These are phyloP conservation scores for Diversispora epigaea DNA, from an alignment of 192 early-diverging fungal species.

Conservation along the genomic window DNA sequence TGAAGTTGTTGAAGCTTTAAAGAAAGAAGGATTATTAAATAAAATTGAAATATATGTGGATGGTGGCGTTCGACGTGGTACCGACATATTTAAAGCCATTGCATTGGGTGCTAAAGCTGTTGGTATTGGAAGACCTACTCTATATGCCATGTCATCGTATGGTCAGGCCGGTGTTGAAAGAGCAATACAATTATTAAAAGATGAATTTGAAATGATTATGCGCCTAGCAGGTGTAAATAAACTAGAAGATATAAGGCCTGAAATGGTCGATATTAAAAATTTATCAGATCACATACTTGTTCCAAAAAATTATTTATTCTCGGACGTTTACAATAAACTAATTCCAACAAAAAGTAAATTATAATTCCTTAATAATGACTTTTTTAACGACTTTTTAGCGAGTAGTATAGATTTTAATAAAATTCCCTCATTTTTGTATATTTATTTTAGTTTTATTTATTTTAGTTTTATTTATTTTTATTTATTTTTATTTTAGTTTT, in stretches of 20 bases:
- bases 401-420: no score
- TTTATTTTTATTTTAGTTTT: no score
- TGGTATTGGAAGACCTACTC: slow-evolving; percentile 77
- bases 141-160: slow-evolving; percentile 57
- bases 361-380: background rate
- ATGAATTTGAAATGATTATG: slow-evolving; percentile 87
- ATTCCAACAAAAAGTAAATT: slow-evolving; percentile 20
- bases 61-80: slow-evolving; percentile 88
- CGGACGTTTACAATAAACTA: slow-evolving; percentile 14
- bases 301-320: slow-evolving; percentile 27
- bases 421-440: no score
- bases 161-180: slow-evolving; percentile 82
- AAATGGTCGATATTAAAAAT: slow-evolving; percentile 26
- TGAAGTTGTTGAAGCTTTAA: slow-evolving; percentile 80
- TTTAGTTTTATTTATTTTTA: no score
- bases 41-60: slow-evolving; percentile 90
- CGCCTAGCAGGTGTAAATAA: slow-evolving; percentile 65
- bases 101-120: slow-evolving; percentile 92
- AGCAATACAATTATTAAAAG: slow-evolving; percentile 73
- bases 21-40: slow-evolving; percentile 44
- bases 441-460: no score
- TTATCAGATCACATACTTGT: slow-evolving; percentile 19
- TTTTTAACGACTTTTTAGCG: no score
- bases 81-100: slow-evolving; percentile 95
- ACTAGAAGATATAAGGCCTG: slow-evolving; percentile 60